Base-by-base conservation (phyloP, 768 basidiomycete genomes). In the Gloeostereum incarnatum region DNA sequence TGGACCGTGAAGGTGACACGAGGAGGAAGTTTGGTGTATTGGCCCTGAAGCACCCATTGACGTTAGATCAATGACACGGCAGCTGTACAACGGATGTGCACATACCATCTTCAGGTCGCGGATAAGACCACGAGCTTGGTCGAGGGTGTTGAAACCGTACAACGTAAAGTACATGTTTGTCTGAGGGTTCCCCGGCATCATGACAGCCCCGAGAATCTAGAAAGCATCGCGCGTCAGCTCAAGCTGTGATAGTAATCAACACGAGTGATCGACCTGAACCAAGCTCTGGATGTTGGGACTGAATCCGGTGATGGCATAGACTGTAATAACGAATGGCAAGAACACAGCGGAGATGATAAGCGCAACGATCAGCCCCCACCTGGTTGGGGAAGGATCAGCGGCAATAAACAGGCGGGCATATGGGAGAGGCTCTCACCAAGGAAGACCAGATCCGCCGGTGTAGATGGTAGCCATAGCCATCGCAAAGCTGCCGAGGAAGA, bases 1-100 rank as follows among this genome's bases (percentile, higher is more conserved):
- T 80, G 78, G 5, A 74, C 73, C 14, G 67, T 62, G 54, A 82
- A 81, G 2, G 78, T 73, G 23, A 69, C 69, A 6, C 77, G 73
- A 31, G 79, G 79, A 25, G 78, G 75, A 29, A 81, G 65, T 57
- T 81, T 81, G 17, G 68, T 66, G 48, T 68, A 61, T 50, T 67
- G 66, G 23, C 59, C 63, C 50, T 54, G 23, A 2, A 26, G 3
- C 10, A 34, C 20, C 11, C 5, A 16, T 2, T 7, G 22, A n/a
- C 6, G 11, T 18, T 24, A 22, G 14, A n/a, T 2, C 41, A 3
- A 42, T 50, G 54, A 44, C 51, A 56, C 40, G 39, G 48, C 17
- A 53, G 31, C n/a, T n/a, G n/a, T n/a, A n/a, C n/a, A n/a, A n/a
- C n/a, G n/a, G n/a, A n/a, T n/a, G n/a, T n/a, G n/a, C 36, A 22